Percentiles rank a stretch among this genome's conserved stretches.
phyloP scores from a whole-genome alignment of 2,329 filamentous ascomycete species.

The Cercospora canescens region DNA sequence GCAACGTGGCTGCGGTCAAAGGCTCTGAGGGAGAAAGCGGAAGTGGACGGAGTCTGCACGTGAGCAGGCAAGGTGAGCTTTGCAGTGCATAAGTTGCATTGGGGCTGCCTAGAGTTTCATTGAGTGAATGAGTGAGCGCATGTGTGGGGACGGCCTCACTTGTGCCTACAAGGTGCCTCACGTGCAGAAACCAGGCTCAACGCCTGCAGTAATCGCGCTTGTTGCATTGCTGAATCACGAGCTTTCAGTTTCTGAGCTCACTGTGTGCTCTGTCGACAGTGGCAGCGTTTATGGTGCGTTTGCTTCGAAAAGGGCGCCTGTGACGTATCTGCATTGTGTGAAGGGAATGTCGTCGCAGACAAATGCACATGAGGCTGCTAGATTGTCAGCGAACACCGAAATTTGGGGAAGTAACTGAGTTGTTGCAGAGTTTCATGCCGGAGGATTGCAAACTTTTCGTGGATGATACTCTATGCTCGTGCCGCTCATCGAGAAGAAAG shows the following conservation, averaged over 20 bases:
- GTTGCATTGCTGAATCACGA: neutral
- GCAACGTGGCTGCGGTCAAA: neutral
- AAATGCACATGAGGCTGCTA: neutral
- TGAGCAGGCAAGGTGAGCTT: neutral
- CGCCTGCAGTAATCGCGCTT: neutral
- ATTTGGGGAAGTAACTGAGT: neutral
- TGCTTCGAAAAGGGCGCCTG: neutral
- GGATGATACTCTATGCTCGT: neutral
- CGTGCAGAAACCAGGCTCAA: neutral
- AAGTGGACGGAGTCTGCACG: neutral
- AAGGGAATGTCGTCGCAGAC: neutral
- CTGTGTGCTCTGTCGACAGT: neutral
- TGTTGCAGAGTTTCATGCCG: neutral
- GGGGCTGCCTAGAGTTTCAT: neutral
- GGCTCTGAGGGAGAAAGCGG: neutral
- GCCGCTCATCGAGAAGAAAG: neutral
- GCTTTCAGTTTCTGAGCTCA: neutral
- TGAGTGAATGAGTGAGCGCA: constrained; percentile 7
- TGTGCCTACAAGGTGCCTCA: neutral
- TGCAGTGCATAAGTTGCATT: neutral
- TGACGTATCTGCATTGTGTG: neutral
- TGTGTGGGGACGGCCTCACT: neutral
- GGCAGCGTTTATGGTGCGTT: neutral
- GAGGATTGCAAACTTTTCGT: neutral
- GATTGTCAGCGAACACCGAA: neutral